Base-by-base conservation (phyloP, 768 basidiomycete species). In the Trametes cubensis region DNA sequence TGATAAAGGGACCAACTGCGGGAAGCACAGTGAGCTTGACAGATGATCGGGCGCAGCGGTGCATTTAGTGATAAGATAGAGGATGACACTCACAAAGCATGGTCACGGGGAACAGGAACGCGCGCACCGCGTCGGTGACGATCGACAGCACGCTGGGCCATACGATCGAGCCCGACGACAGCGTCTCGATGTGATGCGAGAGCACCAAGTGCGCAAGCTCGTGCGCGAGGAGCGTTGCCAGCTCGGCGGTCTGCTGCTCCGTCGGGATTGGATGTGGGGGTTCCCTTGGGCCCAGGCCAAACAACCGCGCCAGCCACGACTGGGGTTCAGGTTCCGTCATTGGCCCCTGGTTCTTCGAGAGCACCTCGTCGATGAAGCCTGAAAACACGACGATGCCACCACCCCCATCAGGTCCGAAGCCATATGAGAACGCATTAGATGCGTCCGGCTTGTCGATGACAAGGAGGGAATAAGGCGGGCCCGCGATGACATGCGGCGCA, bases 381-480 rank as follows among this genome's bases (percentile, higher is more conserved):
- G 92, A 92, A 74, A 93, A 98, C 10, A 99, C 86, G 57, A 98
- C 95, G 60, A 99, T 84, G 6, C 97, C 96, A 60, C 94, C 95
- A 0, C 88, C 92, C 40, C 92, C 90, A 68, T 94, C 86, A 3
- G 92, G 89, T 14, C 94, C 94, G 66, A 98, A 98, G 1, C 96
- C 96, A 71, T 95, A 98, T 1, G 90, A 92, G 73, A 99, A 97
- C 1, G 97, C 96, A 70, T 98, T 99, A 10, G 85, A 82, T 2
- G 86, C 80, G 61, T 92, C 88, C 0, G 92, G 88, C 62, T 88
- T 86, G 53, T 98, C 92, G 48, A 96, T 85, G n/a, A 99, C 73
- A 46, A 99, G 81, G 6, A 99, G 77, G 38, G 92, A 90, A 72
- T 95, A 98, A 0, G 94, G 94, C 28, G 94, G 92, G 0, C 93